Evolutionary conservation across 768 basidiomycete species (phyloP).

Genomic region (Mycena epipterygia): DNA sequence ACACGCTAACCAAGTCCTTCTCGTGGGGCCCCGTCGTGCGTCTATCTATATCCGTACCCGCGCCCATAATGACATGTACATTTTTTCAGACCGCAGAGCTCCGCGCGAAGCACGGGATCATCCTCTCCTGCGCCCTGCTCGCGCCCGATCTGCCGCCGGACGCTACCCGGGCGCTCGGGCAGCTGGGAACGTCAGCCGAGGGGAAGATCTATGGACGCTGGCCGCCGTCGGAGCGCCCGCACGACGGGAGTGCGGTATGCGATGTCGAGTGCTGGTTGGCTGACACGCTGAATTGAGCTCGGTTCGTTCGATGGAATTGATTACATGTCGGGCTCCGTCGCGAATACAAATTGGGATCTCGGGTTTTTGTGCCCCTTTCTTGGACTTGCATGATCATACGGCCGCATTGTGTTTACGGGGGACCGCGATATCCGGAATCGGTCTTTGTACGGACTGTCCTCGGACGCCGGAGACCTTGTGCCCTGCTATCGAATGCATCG

Average conservation of each 20-base stretch:
- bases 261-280: conserved; percentile 15
- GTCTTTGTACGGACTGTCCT: no score
- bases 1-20: conserved; percentile 62
- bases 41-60: conserved; percentile 13
- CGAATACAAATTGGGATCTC: no score
- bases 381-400: no score
- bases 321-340: no score
- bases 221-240: neutral
- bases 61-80: no score
- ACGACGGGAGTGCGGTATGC: neutral
- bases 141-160: neutral
- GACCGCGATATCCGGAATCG: no score
- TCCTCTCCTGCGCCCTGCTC: conserved; percentile 23
- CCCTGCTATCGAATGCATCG: no score
- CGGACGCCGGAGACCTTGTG: no score
- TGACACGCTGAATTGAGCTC: neutral
- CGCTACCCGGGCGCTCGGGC: neutral
- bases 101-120: conserved; percentile 26
- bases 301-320: no score
- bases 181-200: neutral
- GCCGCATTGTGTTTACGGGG: no score
- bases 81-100: conserved; percentile 18
- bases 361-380: no score
- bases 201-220: conserved; percentile 15
- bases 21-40: conserved; percentile 65